Base-by-base conservation (phyloP, 2,329 filamentous ascomycete species). In the Grosmannia clavigera region DNA sequence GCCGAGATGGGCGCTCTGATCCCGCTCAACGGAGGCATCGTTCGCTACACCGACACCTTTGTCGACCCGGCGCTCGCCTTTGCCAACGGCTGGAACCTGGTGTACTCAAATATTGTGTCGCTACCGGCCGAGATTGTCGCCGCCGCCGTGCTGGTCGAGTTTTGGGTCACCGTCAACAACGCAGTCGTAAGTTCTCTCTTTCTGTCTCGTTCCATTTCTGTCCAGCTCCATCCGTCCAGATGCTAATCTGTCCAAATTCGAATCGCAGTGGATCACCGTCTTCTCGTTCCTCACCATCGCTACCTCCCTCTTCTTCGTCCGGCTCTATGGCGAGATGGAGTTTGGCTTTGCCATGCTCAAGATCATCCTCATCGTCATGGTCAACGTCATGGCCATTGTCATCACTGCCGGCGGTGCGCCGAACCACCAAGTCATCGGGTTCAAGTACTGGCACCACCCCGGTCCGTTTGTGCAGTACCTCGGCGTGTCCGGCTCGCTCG, bases 1-100 rank as follows among this genome's bases (percentile, higher is more conserved):
- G 76, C 76, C 22, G 80, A 82, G 69, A 80, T 85, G 73, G 81
- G 81, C n/a, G 77, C 82, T 22, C 83, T 81, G 72, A 75, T 86
- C 54, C 80, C 82, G 5, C 69, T 83, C 63, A 73, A 80, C 35
- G 77, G 78, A 11, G 76, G 76, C 3, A 74, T 80, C 5, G 73
- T 76, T 7, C 69, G 77, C 16, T 80, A 78, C 46, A 75, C 76
- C 6, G 69, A 73, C 25, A 71, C 74, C 5, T 78, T 72, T 60
- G 75, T 77, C 55, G 75, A 77, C 61, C 72, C 74, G 52, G 73
- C 75, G 2, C 68, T 76, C 11, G 75, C 73, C 35, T 80, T 78
- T 60, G 74, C 76, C 2, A 66, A 79, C 19, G 74, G 76, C 7
- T 79, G 76, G 76, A 77, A 78, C 50, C 78, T 77, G 62, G 78